These are phyloP conservation scores for Podospora conica DNA, from an alignment of 495 filamentous ascomycete genomes.

Conservation along the genomic window DNA sequence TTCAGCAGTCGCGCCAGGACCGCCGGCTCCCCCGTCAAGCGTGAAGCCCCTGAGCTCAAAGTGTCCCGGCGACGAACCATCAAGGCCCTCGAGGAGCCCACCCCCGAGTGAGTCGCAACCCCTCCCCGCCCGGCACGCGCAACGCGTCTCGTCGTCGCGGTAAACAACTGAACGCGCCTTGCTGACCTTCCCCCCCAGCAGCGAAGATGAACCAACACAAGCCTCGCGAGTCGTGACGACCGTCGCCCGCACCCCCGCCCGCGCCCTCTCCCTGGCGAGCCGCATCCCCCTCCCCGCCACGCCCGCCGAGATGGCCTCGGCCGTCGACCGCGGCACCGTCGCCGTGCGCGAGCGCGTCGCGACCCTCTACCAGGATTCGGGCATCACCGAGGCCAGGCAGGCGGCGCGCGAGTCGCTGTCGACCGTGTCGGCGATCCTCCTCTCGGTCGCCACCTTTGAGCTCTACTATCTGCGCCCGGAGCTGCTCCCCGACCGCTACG, in stretches of 20 bases:
- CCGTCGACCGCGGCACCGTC: slow-evolving; percentile 67
- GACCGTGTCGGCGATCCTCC: slow-evolving; percentile 59
- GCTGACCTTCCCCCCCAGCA: slow-evolving; percentile 6
- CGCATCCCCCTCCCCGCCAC: slow-evolving; percentile 69
- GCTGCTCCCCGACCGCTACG: slow-evolving; percentile 60
- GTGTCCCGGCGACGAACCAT: slow-evolving; percentile 39
- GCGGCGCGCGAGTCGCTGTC: slow-evolving; percentile 59
- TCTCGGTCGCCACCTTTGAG: slow-evolving; percentile 60
- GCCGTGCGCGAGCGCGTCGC: slow-evolving; percentile 51
- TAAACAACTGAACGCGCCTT: background rate
- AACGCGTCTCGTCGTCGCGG: background rate
- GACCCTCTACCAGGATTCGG: slow-evolving; percentile 43
- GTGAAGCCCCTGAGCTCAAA: slow-evolving; percentile 46
- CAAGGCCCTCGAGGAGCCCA: slow-evolving; percentile 44
- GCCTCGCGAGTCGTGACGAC: slow-evolving; percentile 29
- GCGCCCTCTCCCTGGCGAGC: slow-evolving; percentile 45
- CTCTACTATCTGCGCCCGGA: slow-evolving; percentile 52
- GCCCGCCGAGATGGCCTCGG: slow-evolving; percentile 75
- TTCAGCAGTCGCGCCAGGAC: slow-evolving; percentile 58
- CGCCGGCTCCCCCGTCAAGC: slow-evolving; percentile 70
- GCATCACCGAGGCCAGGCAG: slow-evolving; percentile 50
- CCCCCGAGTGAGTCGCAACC: slow-evolving; percentile 35
- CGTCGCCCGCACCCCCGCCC: slow-evolving; percentile 52
- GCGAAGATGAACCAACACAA: slow-evolving; percentile 4
- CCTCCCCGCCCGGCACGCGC: background rate